Evolutionary conservation across 2,329 filamentous ascomycete species (phyloP).

Genomic region (Phialemonium atrogriseum): DNA sequence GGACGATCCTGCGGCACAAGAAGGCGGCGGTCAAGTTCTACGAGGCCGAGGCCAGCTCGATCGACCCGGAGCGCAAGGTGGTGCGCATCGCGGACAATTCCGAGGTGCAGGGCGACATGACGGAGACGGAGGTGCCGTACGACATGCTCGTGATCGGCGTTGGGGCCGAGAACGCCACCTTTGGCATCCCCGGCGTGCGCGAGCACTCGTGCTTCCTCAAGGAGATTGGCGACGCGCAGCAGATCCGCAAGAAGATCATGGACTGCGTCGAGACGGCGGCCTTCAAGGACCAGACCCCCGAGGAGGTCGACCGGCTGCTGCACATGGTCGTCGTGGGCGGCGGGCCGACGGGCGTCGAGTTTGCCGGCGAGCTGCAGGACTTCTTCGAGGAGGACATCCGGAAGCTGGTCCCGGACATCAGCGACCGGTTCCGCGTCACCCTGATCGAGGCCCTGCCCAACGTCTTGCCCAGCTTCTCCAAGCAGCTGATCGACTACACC

Average conservation of each 20-base stretch:
- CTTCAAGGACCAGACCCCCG: constrained; percentile 87
- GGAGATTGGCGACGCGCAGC: constrained; percentile 93
- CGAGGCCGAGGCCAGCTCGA: constrained; percentile 93
- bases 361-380: constrained; percentile 95
- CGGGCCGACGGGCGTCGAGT: constrained; percentile 95
- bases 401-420: constrained; percentile 96
- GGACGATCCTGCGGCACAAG: constrained; percentile 93
- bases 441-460: constrained; percentile 95
- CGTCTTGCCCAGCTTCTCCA: constrained; percentile 95
- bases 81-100: constrained; percentile 88
- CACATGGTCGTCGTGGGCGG: constrained; percentile 97
- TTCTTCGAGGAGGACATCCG: constrained; percentile 98
- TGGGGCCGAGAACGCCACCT: constrained; percentile 96
- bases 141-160: constrained; percentile 98
- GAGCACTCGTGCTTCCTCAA: constrained; percentile 98
- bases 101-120: constrained; percentile 77
- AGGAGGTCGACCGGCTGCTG: constrained; percentile 87
- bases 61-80: constrained; percentile 85
- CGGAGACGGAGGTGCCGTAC: constrained; percentile 84
- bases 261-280: constrained; percentile 97
- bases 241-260: constrained; percentile 98
- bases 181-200: constrained; percentile 90
- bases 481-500: constrained; percentile 98
- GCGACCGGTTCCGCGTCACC: constrained; percentile 91
- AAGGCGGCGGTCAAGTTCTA: constrained; percentile 91